These are phyloP conservation scores for Brassica balearica DNA, from an alignment of 441 rosid species.

Conservation along the genomic window DNA sequence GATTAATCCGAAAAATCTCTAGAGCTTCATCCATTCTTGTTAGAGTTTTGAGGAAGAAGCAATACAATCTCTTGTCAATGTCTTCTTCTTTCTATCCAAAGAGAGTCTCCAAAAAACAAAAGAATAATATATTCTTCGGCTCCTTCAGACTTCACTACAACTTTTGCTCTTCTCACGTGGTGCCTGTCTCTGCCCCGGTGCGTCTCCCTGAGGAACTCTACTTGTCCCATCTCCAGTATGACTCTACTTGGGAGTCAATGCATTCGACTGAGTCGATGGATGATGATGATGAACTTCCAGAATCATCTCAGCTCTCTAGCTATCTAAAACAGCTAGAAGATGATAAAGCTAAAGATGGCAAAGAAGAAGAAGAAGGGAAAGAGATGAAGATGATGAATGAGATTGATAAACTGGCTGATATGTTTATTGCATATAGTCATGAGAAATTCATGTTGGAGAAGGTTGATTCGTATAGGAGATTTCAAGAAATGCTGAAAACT, in stretches of 20 bases:
- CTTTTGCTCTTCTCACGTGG: conserved; percentile 85
- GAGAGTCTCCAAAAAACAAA: conserved; percentile 49
- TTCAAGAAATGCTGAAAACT: conserved; percentile 75
- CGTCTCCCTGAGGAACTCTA: conserved; percentile 54
- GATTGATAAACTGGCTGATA: conserved; percentile 80
- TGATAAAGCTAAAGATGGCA: conserved; percentile 44
- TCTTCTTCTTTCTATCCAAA: conserved; percentile 42
- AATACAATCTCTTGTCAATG: conserved; percentile 42
- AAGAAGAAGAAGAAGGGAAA: conserved; percentile 21
- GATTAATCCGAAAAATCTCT: conserved; percentile 59
- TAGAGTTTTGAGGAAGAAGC: conserved; percentile 55
- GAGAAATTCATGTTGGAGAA: conserved; percentile 90
- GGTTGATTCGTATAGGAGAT: conserved; percentile 91
- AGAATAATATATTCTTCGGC: conserved; percentile 62
- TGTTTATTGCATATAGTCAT: conserved; percentile 78
- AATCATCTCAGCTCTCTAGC: conserved; percentile 57
- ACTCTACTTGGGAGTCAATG: conserved; percentile 59
- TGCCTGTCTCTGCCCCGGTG: conserved; percentile 64
- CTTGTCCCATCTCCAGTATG: conserved; percentile 54
- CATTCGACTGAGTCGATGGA: conserved; percentile 36
- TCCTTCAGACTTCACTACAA: conserved; percentile 90
- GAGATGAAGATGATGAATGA: conserved; percentile 47
- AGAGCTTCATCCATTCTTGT: conserved; percentile 61
- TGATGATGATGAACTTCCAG: conserved; percentile 30
- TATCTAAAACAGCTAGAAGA: conserved; percentile 82